Base-by-base conservation (phyloP, 2,329 filamentous ascomycete genomes). In the Moelleriella libera region DNA sequence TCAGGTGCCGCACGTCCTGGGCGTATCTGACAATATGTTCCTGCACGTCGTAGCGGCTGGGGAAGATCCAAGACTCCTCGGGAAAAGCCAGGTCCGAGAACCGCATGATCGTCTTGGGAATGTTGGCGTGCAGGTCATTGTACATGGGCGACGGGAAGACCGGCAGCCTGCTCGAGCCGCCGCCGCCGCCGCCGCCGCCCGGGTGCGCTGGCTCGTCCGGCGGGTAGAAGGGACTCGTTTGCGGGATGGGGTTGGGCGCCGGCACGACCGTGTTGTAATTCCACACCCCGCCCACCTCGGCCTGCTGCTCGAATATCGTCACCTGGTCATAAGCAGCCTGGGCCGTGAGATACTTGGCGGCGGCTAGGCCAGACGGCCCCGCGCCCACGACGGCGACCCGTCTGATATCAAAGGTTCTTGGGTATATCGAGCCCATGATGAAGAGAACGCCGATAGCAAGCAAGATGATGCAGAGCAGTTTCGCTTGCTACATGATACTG, bases 61-160 rank as follows among this genome's bases (percentile, higher is more conserved):
- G 90, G 55, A 90, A 94, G 1, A 94, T 70, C 59, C 82, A 79
- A 6, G 75, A 71, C 10, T 79, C 72, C 1, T 70, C 57, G 0
- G 77, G 72, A 57, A 92, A 92, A 1, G 74, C 60, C 6, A 77
- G 68, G 54, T 90, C 84, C 5, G 82, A 82, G 61, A 82, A 96
- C 4, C 73, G 69, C 90, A 97, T 97, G 46, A 96, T 61, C 0
- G 72, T 70, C 50, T 83, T 78, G 0, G 88, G 85, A 44, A 96
- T 88, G 61, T 97, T 97, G 28, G 89, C 88, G 58, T 95, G 83
- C 12, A 96, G 69, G 29, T 74, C 68, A 44, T 88, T 79, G 62
- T 96, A 96, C 65, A 95, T 78, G 3, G 89, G 85, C 14, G 85
- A 87, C n/a, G 86, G 71, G 57, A 90, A 94, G 2, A 80, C 63